Base-by-base conservation (phyloP, 495 filamentous ascomycete genomes). In the Annulohypoxylon moriforme region DNA sequence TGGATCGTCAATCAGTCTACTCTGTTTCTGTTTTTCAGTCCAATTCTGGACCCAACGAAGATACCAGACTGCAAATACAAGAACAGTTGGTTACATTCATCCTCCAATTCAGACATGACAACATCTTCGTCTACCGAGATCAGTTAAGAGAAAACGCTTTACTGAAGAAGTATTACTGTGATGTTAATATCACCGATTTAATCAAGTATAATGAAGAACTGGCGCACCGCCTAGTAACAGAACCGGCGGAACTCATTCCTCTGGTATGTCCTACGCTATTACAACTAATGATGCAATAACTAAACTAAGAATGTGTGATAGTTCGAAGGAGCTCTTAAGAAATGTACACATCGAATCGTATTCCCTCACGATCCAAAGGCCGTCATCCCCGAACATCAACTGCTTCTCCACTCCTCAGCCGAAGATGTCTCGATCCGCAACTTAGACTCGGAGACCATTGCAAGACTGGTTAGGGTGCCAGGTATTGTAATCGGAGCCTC, bases 401-500 rank as follows among this genome's bases (percentile, higher is more conserved):
- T 99, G 25, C 93, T 98, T 53, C 89, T 99, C 64, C 96, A 98
- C 81, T 98, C 96, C 46, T 90, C 87, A 50, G 94, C 93, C 72
- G 90, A 94, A 44, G 90, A 94, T 76, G 92, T 93, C 36, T 96
- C 96, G 4, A 98, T 99, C 73, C 94, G 96, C 67, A 92, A 97
- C 71, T 87, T 99, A 18, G 94, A 94, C 75, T 95, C 96, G 9
- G 91, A 92, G 34, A 96, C 92, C 76, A 95, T 99, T 71, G 97
- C 96, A 6, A 89, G 94, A 72, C 93, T 99, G 40, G 94, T 99
- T 25, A 90, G 96, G 49, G 97, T 98, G 49, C 95, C 96, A 6
- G 96, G 96, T 36, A 99, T 99, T 68, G 92, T 99, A 49, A 98
- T 99, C 76, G 95, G 96, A 53, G 96, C 96, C 53, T 97, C 95